phyloP scores from a whole-genome alignment of 2,329 filamentous ascomycete genomes.

The Trichoderma endophyticum region DNA sequence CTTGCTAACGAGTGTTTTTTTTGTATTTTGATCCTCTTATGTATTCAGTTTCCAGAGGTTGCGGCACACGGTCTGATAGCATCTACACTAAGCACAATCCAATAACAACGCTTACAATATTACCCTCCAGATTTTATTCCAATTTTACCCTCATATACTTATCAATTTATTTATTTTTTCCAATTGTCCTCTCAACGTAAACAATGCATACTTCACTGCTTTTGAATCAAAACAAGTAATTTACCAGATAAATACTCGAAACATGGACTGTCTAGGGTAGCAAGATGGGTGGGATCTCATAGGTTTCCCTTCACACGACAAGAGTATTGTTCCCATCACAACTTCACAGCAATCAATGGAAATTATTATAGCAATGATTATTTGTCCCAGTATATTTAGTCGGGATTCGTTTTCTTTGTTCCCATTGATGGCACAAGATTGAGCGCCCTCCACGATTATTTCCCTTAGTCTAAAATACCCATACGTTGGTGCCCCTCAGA shows the following conservation, averaged over 20 bases:
- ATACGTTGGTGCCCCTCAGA: not conserved
- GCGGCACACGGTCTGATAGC: rapidly evolving
- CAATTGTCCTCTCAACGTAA: not conserved
- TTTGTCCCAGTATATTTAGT: not conserved
- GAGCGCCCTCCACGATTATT: not conserved
- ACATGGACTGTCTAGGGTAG: not conserved
- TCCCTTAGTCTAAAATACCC: not conserved
- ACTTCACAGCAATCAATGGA: not conserved
- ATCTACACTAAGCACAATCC: not conserved
- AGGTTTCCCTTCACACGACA: not conserved
- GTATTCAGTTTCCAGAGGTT: not conserved
- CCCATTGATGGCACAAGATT: not conserved
- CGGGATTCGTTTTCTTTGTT: not conserved
- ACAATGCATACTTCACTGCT: not conserved
- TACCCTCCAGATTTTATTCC: no score
- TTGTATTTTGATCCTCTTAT: no score
- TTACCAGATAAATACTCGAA: no score
- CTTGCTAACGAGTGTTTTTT: no score
- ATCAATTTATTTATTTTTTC: not conserved
- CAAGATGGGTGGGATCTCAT: not conserved
- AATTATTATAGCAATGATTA: not conserved
- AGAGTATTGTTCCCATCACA: not conserved
- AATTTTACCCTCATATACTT: no score
- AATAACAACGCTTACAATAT: no score
- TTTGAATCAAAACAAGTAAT: not conserved